Evolutionary conservation across 192 early-diverging fungal species (phyloP).

Genomic region (Coemansia sp.): DNA sequence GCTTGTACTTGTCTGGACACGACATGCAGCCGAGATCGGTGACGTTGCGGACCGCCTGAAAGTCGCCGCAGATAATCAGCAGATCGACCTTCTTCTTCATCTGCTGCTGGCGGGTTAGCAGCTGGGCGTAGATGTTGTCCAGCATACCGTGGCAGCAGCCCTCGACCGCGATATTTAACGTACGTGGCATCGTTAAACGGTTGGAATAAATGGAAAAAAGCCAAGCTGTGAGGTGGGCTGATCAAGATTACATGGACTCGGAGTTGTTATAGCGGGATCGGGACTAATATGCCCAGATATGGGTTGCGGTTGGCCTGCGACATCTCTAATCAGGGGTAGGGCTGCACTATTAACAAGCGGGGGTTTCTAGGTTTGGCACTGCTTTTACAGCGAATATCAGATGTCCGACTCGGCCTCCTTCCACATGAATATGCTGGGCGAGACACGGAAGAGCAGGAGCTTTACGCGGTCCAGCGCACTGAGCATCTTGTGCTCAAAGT

Average conservation of each 20-base stretch:
- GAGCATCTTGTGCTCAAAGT: slow-evolving; percentile 46
- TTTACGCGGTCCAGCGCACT: slow-evolving; percentile 30
- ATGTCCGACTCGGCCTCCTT: slow-evolving; percentile 13
- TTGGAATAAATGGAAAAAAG: too few relatives aligned
- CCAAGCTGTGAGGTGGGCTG: too few relatives aligned
- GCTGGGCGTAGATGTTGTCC: slow-evolving; percentile 77
- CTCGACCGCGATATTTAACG: slow-evolving; percentile 74
- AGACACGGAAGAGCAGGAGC: slow-evolving; percentile 43
- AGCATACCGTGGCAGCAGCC: slow-evolving; percentile 96
- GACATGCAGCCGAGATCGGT: slow-evolving; percentile 77
- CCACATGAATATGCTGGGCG: slow-evolving; percentile 43
- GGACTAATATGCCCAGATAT: too few relatives aligned
- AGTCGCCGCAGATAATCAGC: slow-evolving; percentile 95
- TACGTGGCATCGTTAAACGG: slow-evolving; percentile 16
- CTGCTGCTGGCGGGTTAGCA: slow-evolving; percentile 50
- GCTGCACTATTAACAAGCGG: too few relatives aligned
- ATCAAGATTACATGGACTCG: too few relatives aligned
- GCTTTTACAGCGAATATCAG: neutral
- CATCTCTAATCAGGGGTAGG: neutral
- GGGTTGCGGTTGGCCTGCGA: too few relatives aligned
- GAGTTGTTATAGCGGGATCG: too few relatives aligned
- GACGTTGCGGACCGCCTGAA: slow-evolving; percentile 86
- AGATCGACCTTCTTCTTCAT: slow-evolving; percentile 80
- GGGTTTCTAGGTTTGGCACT: neutral
- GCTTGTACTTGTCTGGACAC: slow-evolving; percentile 81